These are phyloP conservation scores for Maudiozyma pseudohumilis DNA, from an alignment of 805 yeast species.

Conservation along the genomic window DNA sequence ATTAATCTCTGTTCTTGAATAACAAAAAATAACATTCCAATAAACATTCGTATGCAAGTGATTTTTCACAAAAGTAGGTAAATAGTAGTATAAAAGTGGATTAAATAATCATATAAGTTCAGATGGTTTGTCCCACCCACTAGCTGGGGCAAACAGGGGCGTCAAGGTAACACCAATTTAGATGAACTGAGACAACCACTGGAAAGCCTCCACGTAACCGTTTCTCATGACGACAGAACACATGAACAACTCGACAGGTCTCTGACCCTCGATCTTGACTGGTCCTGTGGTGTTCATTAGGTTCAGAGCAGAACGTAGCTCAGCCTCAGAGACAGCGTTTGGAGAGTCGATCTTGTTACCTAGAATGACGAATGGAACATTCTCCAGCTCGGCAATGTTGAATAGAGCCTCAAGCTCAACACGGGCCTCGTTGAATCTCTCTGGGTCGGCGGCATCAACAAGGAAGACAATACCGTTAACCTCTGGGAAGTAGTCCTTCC, in stretches of 20 bases:
- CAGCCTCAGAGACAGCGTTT: slow-evolving; percentile 89
- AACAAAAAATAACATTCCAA: too few species aligned
- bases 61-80: too few species aligned
- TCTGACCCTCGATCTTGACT: slow-evolving; percentile 53
- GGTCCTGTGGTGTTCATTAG: slow-evolving; percentile 86
- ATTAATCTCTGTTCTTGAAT: too few species aligned
- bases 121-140: too few species aligned
- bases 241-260: slow-evolving; percentile 96
- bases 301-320: slow-evolving; percentile 82
- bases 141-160: too few species aligned
- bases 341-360: slow-evolving; percentile 97
- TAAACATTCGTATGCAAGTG: too few species aligned
- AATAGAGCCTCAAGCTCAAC: slow-evolving; percentile 90
- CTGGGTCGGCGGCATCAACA: slow-evolving; percentile 95
- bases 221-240: slow-evolving; percentile 97
- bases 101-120: too few species aligned
- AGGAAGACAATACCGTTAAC: slow-evolving; percentile 94
- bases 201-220: slow-evolving; percentile 97
- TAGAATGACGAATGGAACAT: slow-evolving; percentile 84
- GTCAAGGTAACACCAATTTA: too few species aligned
- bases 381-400: slow-evolving; percentile 80
- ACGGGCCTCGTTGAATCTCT: slow-evolving; percentile 88
- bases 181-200: slow-evolving; percentile 95
- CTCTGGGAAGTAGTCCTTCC: slow-evolving; percentile 99
- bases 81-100: too few species aligned